Evolutionary conservation across 345 rosid genomes (phyloP), one percentile per base, ranked within the genome.

Genomic region (Eutrema japonicum): DNA sequence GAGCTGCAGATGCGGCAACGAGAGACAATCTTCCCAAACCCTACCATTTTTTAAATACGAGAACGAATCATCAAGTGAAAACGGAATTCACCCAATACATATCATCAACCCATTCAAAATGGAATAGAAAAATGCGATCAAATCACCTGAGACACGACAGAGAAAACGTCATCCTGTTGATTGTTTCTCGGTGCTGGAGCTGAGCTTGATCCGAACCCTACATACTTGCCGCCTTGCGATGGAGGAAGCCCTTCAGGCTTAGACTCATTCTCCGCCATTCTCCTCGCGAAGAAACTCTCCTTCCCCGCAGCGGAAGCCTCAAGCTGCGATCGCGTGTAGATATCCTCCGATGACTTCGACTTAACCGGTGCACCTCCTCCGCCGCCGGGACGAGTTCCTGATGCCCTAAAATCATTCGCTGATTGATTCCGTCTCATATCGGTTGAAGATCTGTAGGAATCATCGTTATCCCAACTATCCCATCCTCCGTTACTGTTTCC

Each of bases 391-490:
- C 59, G 75, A 4, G 10, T 13, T 41, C 71, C 78, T 8, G 79
- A 78, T 11, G 76, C 79, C 71, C 91, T 84, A 75, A 92, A 84
- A 85, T 92, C 96, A 48, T 80, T 74, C 10, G 78, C 85, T 4
- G 96, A 87, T 56, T 92, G 99, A 55, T 90, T 90, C 84, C 98
- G 79, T 82, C 98, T 86, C 66, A 95, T 77, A 72, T 95, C 96
- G 37, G 22, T 78, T 0, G 81, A 53, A 61, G 90, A 89, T 78
- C 80, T 83, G 38, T 68, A 73, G 0, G 83, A 76, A 75, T 91
- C 96, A 3, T 95, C 96, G 49, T 84, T 86, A 43, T 90, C 97
- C 99, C 97, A 94, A 72, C 80, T 89, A 75, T 91, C 97, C 98
- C 97, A 95, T 29, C 87, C 92, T 41, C 85, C 83, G 22, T 70